Evolutionary conservation across 2,329 filamentous ascomycete genomes (phyloP).

Genomic region (Claviceps cyperi): DNA sequence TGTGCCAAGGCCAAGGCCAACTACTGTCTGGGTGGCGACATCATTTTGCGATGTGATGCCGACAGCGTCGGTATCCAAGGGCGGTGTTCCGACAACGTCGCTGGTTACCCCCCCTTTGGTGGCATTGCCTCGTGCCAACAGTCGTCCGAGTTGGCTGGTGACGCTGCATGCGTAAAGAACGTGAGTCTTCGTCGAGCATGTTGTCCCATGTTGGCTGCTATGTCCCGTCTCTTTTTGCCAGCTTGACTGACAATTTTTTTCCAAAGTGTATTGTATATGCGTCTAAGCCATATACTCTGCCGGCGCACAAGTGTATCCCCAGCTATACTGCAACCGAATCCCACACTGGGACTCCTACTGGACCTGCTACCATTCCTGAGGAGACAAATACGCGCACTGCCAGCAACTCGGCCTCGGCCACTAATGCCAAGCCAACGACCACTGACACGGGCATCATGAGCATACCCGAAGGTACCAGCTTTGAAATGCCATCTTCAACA

Average conservation of each 20-base stretch:
- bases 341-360: not conserved
- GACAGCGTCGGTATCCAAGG: slow-evolving; percentile 23
- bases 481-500: slow-evolving; percentile 44
- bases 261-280: slow-evolving; percentile 29
- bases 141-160: slow-evolving; percentile 22
- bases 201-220: not conserved
- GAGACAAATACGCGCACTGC: not conserved
- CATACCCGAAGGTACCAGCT: slow-evolving; percentile 31
- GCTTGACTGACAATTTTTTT: not conserved
- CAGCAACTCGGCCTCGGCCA: not conserved
- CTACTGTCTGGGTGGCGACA: slow-evolving; percentile 30
- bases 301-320: slow-evolving; percentile 20
- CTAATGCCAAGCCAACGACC: not conserved
- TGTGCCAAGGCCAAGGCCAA: slow-evolving; percentile 26
- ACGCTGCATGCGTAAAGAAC: slow-evolving; percentile 35
- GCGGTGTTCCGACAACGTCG: slow-evolving; percentile 30
- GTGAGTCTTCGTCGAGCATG: slow-evolving; percentile 10
- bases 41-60: slow-evolving; percentile 32
- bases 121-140: slow-evolving; percentile 26
- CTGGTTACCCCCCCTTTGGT: slow-evolving; percentile 26
- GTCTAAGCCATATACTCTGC: slow-evolving; percentile 22
- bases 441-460: slow-evolving; percentile 6
- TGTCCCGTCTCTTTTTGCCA: too few relatives aligned
- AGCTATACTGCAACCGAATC: slow-evolving; percentile 8
- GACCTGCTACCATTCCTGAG: too few relatives aligned